These are phyloP conservation scores for Carex kokanica DNA, from an alignment of 176 grass and related monocot genomes.

Conservation along the genomic window DNA sequence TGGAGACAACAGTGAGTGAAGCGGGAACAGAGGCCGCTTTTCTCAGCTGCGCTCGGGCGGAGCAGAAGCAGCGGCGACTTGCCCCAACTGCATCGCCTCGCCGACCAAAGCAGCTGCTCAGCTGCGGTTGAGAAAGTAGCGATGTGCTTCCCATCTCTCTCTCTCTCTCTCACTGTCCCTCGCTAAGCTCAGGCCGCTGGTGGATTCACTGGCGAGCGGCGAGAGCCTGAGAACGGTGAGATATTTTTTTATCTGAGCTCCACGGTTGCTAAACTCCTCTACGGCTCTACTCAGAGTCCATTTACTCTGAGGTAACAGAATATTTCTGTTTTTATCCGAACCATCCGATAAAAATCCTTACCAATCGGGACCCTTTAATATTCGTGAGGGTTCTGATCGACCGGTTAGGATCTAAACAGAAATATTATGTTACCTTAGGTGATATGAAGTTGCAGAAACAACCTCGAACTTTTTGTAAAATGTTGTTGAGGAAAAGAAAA, in stretches of 20 bases:
- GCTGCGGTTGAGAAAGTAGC: conserved; percentile 45
- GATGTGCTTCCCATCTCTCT: conserved; percentile 52
- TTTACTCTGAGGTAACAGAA: no score
- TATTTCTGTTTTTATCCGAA: no score
- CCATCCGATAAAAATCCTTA: no score
- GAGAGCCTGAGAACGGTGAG: not conserved
- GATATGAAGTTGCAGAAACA: not conserved
- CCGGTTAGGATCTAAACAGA: no score
- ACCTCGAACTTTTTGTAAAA: not conserved
- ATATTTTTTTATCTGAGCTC: conserved; percentile 7
- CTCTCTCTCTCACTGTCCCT: not conserved
- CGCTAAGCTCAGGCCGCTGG: not conserved
- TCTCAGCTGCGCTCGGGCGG: not conserved
- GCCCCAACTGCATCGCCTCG: not conserved
- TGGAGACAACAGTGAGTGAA: conserved; percentile 17
- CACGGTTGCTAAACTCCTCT: not conserved
- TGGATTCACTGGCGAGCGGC: not conserved
- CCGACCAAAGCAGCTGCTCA: conserved; percentile 22
- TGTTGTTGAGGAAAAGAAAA: not conserved
- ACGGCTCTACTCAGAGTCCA: no score
- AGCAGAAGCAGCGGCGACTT: not conserved
- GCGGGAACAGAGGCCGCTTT: not conserved
- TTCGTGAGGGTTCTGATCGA: no score
- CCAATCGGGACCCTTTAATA: no score
- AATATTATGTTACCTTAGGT: no score